Evolutionary conservation across 208 protist genomes (phyloP).

Genomic region (Polymyxa betae): DNA sequence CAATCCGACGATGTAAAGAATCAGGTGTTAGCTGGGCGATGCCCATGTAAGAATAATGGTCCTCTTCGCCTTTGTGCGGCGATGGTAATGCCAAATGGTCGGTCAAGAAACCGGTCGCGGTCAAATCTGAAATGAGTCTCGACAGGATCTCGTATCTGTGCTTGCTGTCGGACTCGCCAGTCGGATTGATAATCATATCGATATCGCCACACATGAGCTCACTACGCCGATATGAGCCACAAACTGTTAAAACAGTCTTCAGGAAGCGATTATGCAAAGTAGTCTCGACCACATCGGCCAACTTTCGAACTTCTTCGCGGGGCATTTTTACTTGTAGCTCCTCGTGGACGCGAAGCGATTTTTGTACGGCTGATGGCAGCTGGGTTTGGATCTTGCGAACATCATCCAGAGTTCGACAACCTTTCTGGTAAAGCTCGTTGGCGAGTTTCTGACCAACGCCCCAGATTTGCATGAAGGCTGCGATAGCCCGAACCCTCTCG

Average conservation of each 20-base stretch:
- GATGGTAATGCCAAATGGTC: constrained; percentile 47
- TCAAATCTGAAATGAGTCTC: neutral
- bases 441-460: constrained; percentile 8
- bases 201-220: constrained; percentile 41
- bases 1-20: constrained; percentile 26
- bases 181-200: constrained; percentile 52
- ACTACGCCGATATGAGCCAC: constrained; percentile 5
- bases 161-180: neutral
- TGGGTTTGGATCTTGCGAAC: neutral
- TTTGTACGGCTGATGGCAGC: neutral
- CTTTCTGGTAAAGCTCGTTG: neutral
- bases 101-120: neutral
- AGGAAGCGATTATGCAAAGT: neutral
- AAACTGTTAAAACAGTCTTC: neutral
- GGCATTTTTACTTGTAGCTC: constrained; percentile 39
- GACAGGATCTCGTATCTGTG: neutral
- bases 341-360: neutral
- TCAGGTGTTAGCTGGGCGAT: constrained; percentile 13
- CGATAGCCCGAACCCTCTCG: neutral
- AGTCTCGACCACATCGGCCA: neutral
- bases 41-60: neutral
- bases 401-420: constrained; percentile 23
- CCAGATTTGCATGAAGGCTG: neutral
- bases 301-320: neutral
- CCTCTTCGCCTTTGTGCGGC: neutral